phyloP scores from a whole-genome alignment of 2,329 filamentous ascomycete species.

The Talaromyces marneffei region DNA sequence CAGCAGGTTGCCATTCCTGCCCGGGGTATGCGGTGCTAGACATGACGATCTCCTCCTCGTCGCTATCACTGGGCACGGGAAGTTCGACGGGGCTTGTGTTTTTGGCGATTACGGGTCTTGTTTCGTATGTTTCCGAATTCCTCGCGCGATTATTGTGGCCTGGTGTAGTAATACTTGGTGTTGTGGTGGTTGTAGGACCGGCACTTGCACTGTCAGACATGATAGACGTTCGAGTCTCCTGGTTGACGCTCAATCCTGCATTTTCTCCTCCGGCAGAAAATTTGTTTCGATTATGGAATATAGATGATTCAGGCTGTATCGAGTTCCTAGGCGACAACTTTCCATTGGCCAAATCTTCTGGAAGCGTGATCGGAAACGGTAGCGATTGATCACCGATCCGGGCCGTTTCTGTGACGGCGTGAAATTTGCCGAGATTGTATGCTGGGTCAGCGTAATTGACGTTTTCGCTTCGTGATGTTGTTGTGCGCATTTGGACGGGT shows the following conservation, averaged over 20 bases:
- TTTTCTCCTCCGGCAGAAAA: constrained; percentile 11
- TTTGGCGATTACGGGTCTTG: constrained; percentile 20
- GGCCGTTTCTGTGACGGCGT: constrained; percentile 26
- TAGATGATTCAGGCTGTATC: constrained; percentile 8
- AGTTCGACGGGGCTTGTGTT: constrained; percentile 29
- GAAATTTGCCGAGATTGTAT: constrained; percentile 30
- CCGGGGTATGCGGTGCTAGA: constrained; percentile 46
- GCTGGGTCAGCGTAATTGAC: constrained; percentile 23
- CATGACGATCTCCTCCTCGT: constrained; percentile 44
- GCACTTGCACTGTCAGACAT: background rate
- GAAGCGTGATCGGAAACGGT: constrained; percentile 33
- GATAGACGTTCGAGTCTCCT: background rate
- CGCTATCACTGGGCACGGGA: constrained; percentile 31
- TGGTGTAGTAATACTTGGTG: background rate
- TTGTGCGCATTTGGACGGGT: constrained; percentile 21
- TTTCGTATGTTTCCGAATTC: constrained; percentile 15
- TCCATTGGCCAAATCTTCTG: constrained; percentile 21
- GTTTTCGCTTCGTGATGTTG: constrained; percentile 20
- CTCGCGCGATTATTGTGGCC: background rate
- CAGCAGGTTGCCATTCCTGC: constrained; percentile 41
- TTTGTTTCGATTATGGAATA: constrained; percentile 15
- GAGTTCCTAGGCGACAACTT: constrained; percentile 12
- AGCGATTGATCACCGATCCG: constrained; percentile 32
- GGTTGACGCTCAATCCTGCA: background rate
- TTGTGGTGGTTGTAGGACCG: background rate